These are phyloP conservation scores for Pichia sp. DNA, from an alignment of 1,139 yeast species.

Conservation along the genomic window DNA sequence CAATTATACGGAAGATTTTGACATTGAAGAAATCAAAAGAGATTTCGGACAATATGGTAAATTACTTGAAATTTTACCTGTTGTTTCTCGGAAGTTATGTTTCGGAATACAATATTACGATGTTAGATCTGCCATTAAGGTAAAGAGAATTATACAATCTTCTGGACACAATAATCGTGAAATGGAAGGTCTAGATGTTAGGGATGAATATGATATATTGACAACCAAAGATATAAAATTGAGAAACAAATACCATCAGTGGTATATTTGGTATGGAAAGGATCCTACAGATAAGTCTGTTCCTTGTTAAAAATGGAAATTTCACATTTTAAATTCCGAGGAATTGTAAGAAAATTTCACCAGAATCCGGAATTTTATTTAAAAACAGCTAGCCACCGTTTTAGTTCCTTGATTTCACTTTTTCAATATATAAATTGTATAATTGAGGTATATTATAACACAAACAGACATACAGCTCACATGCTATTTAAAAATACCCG, in stretches of 20 bases:
- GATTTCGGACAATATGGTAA: conserved; percentile 57
- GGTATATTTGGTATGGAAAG: conserved; percentile 62
- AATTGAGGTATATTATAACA: not conserved
- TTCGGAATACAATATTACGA: conserved; percentile 59
- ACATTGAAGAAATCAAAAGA: conserved; percentile 34
- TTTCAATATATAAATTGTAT: not conserved
- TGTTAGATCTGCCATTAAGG: conserved; percentile 56
- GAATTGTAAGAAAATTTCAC: not conserved
- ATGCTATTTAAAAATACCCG: not conserved
- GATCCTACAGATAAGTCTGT: conserved; percentile 61
- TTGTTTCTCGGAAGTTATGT: conserved; percentile 59
- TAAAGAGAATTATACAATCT: conserved; percentile 38
- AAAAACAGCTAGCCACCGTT: no score
- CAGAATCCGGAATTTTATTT: not conserved
- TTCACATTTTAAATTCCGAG: not conserved
- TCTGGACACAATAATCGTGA: conserved; percentile 1
- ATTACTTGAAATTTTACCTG: conserved; percentile 57
- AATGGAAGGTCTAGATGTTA: not conserved
- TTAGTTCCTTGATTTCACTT: not conserved
- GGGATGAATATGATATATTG: not conserved
- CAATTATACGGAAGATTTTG: conserved; percentile 31
- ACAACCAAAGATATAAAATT: conserved; percentile 26
- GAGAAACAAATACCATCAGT: conserved; percentile 43
- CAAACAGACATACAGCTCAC: not conserved
- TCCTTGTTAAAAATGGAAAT: conserved; percentile 9